Conservation (phyloP, 495 filamentous ascomycete genomes). For the Penicillium chermesinum region DNA sequence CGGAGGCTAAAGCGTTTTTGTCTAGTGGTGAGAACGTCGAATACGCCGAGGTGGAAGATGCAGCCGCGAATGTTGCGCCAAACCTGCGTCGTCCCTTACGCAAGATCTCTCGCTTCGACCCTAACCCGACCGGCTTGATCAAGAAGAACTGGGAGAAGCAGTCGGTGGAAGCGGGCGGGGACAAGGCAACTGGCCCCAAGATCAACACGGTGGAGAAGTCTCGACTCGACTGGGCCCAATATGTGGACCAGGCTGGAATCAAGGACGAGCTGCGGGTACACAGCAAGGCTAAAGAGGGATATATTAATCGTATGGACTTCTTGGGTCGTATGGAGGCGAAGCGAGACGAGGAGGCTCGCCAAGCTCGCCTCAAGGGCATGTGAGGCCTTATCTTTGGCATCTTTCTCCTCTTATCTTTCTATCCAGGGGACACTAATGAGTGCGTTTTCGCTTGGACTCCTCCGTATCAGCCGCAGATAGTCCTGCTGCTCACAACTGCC, state of each 20-base stretch:
- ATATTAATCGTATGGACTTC: conserved; percentile 81
- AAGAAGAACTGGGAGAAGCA: conserved; percentile 50
- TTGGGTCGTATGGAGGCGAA: conserved; percentile 73
- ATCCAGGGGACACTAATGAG: neutral
- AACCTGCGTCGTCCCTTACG: conserved; percentile 61
- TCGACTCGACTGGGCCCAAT: conserved; percentile 88
- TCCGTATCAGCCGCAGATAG: neutral
- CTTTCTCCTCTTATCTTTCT: conserved; percentile 1
- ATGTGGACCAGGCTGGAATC: conserved; percentile 88
- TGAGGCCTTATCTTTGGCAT: conserved; percentile 22
- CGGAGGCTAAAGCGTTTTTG: conserved; percentile 75
- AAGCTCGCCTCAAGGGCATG: conserved; percentile 53
- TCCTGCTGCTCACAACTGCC: neutral
- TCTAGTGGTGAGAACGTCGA: conserved; percentile 46
- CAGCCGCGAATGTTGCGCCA: conserved; percentile 10
- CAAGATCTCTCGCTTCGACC: conserved; percentile 78
- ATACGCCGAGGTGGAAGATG: conserved; percentile 27
- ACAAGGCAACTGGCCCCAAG: conserved; percentile 62
- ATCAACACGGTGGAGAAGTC: conserved; percentile 96
- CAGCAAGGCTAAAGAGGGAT: conserved; percentile 79
- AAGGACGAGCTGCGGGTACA: conserved; percentile 82
- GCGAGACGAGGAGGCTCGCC: conserved; percentile 69
- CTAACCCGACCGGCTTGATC: conserved; percentile 48
- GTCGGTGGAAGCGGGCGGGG: conserved; percentile 17
- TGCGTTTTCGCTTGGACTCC: neutral